Conservation (phyloP, 306 rosid genomes). For the Trichosanthes truncata region DNA sequence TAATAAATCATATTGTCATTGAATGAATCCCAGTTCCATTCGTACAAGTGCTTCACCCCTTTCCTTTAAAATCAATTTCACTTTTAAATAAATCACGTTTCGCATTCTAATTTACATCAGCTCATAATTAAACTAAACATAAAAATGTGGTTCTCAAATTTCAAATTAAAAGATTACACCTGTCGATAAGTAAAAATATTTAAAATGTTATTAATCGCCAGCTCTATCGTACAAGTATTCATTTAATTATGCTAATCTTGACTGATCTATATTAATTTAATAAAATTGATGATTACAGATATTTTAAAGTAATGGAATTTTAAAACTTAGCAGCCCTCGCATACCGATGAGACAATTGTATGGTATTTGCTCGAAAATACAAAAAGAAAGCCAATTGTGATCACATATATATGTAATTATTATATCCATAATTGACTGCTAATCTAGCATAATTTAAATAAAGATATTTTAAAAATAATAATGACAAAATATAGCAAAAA, state of each 20-base stretch:
- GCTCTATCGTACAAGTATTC: neutral
- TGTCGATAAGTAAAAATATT: no score
- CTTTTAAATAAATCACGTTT: neutral
- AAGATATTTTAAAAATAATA: neutral
- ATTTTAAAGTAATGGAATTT: neutral
- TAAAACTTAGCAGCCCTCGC: neutral
- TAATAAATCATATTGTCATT: neutral
- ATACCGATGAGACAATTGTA: neutral
- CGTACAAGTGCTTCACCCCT: neutral
- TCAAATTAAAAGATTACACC: neutral
- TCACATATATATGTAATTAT: neutral
- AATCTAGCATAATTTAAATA: neutral
- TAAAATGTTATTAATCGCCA: neutral
- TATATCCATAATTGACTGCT: neutral
- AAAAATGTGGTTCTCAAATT: neutral
- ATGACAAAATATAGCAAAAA: neutral
- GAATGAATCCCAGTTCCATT: neutral
- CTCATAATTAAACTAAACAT: neutral
- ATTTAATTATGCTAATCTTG: neutral
- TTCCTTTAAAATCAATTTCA: neutral
- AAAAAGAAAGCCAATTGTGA: neutral
- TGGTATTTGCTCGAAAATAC: neutral
- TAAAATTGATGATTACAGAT: neutral
- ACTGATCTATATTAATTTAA: neutral
- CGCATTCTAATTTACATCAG: neutral